phyloP scores from a whole-genome alignment of 441 rosid genomes.

The Populus tomentosa region DNA sequence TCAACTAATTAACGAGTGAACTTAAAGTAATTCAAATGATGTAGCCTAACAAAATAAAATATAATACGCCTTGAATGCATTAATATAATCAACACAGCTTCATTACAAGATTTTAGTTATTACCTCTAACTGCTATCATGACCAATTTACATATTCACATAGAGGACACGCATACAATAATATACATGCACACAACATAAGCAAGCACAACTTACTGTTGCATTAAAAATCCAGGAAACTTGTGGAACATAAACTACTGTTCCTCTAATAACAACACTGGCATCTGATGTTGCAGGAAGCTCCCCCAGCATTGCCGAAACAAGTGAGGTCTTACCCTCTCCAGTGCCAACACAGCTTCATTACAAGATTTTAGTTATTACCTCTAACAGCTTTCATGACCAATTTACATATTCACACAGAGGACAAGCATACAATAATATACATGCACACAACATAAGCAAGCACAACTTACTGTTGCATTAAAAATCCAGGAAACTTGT shows the following conservation, averaged over 20 bases:
- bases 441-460: too few species aligned
- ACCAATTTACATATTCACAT: not conserved
- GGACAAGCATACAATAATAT: too few species aligned
- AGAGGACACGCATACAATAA: not conserved
- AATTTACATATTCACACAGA: too few species aligned
- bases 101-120: not conserved
- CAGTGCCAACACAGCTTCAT: too few species aligned
- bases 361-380: too few species aligned
- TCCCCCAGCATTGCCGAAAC: constrained; percentile 97
- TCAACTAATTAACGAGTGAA: constrained; percentile 7
- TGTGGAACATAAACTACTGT: constrained; percentile 93
- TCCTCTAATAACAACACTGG: constrained; percentile 70
- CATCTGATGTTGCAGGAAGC: constrained; percentile 63
- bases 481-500: too few species aligned
- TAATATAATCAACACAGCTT: not conserved
- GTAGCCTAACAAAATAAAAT: not conserved
- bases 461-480: too few species aligned
- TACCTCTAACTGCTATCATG: not conserved
- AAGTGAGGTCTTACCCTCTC: too few species aligned
- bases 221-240: constrained; percentile 99
- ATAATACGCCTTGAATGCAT: constrained; percentile 16
- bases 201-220: constrained; percentile 59
- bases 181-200: constrained; percentile 10
- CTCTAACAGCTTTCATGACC: too few species aligned
- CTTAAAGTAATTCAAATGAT: constrained; percentile 6